Conservation (phyloP, 108 stramenopile species). For the Cyclotella sp. region DNA sequence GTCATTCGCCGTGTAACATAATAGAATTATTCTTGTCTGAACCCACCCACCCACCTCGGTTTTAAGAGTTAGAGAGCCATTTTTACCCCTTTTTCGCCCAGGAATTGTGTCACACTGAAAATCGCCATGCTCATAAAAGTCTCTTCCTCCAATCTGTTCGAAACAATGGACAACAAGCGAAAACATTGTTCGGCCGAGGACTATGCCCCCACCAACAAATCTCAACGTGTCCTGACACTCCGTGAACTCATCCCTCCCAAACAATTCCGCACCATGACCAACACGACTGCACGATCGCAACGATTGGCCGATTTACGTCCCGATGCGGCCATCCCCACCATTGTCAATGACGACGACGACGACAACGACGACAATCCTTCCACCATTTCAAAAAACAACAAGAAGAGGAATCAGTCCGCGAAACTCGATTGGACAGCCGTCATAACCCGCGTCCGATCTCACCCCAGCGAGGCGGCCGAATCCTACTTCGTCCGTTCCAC, state of each 20-base stretch:
- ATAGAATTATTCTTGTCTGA: too few relatives aligned
- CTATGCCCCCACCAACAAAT: not conserved
- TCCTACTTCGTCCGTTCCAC: conserved; percentile 13
- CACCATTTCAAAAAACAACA: too few relatives aligned
- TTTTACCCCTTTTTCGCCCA: too few relatives aligned
- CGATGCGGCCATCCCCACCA: not conserved
- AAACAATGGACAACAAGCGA: conserved; percentile 8
- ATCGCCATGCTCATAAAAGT: too few relatives aligned
- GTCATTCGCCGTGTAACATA: too few relatives aligned
- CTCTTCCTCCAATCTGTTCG: too few relatives aligned
- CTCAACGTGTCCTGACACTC: not conserved
- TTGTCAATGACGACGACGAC: not conserved
- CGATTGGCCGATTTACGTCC: not conserved
- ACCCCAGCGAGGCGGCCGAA: conserved; percentile 35
- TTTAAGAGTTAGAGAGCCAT: too few relatives aligned
- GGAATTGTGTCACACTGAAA: too few relatives aligned
- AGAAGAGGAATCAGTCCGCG: not conserved
- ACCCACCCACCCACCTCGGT: too few relatives aligned
- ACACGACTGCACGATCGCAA: not conserved
- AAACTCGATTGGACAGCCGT: conserved; percentile 37
- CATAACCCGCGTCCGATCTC: conserved; percentile 21
- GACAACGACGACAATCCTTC: not conserved
- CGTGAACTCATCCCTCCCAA: conserved; percentile 14
- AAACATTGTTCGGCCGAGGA: not conserved
- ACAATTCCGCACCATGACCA: not conserved